phyloP scores from a whole-genome alignment of 139 green algal species.

The Bryopsis sp. region DNA sequence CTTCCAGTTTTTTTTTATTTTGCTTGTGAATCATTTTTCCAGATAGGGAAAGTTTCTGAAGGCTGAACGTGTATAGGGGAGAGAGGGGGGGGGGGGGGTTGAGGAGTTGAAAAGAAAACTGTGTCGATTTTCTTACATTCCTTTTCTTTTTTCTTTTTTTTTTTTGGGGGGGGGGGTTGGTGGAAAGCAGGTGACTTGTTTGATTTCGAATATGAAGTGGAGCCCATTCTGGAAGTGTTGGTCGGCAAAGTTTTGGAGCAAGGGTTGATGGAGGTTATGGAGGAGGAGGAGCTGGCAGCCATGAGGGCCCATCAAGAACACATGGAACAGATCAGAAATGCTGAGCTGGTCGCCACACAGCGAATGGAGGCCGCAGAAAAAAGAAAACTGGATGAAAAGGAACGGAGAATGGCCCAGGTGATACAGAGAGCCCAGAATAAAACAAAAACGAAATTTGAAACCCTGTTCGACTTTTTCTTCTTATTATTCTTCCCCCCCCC shows the following conservation, averaged over 20 bases:
- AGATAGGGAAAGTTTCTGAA: no score
- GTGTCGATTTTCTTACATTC: no score
- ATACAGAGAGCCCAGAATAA: background rate
- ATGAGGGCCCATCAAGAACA: slow-evolving; percentile 72
- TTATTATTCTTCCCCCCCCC: no score
- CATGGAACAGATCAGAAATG: slow-evolving; percentile 65
- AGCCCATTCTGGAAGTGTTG: slow-evolving; percentile 76
- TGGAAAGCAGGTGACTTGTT: slow-evolving; percentile 63
- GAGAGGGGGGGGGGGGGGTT: no score
- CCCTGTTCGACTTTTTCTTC: no score
- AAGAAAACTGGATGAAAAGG: slow-evolving; percentile 73
- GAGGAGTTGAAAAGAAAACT: no score
- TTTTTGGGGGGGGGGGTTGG: background rate
- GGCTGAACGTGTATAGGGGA: no score
- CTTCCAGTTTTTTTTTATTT: no score
- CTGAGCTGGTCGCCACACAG: slow-evolving; percentile 71
- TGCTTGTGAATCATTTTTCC: no score
- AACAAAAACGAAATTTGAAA: no score
- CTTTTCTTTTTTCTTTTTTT: no score
- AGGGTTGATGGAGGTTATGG: slow-evolving; percentile 76
- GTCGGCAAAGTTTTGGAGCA: slow-evolving; percentile 85
- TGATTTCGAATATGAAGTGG: slow-evolving; percentile 87
- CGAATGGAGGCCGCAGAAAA: slow-evolving; percentile 75
- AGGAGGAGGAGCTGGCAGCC: slow-evolving; percentile 78
- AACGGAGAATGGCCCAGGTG: slow-evolving; percentile 45